Evolutionary conservation across 2,329 filamentous ascomycete genomes (phyloP).

Genomic region (Ophiostoma angusticollis): DNA sequence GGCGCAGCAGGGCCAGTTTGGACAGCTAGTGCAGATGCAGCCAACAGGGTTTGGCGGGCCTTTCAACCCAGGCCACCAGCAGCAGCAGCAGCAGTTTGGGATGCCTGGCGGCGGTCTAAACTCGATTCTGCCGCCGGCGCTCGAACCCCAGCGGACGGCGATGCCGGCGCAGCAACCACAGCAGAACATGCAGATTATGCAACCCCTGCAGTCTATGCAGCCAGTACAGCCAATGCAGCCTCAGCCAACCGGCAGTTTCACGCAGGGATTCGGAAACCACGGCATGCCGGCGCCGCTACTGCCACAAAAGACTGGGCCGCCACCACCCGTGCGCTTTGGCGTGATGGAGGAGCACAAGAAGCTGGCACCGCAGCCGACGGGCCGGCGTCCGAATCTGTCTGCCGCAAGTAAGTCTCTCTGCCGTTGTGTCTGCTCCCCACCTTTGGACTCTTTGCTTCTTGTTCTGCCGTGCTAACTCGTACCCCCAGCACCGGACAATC

Average conservation of each 20-base stretch:
- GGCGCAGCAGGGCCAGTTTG: constrained; percentile 25
- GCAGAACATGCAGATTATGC: constrained; percentile 13
- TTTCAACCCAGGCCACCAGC: constrained; percentile 28
- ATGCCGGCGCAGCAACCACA: constrained; percentile 26
- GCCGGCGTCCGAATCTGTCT: constrained; percentile 75
- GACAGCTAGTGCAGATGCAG: constrained; percentile 41
- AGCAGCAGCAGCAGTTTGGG: constrained; percentile 24
- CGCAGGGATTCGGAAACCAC: constrained; percentile 28
- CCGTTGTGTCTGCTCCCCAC: neutral
- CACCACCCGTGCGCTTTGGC: constrained; percentile 82
- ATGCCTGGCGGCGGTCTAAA: constrained; percentile 33
- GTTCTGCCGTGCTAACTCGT: neutral
- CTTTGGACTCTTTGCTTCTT: no score
- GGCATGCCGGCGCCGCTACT: constrained; percentile 45
- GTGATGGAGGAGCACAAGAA: constrained; percentile 61
- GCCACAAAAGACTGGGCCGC: constrained; percentile 71
- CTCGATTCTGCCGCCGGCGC: constrained; percentile 42
- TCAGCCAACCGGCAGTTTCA: constrained; percentile 60
- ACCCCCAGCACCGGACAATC: constrained; percentile 20
- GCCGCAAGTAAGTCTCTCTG: constrained; percentile 75
- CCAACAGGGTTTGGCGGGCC: constrained; percentile 45
- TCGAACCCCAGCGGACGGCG: constrained; percentile 48
- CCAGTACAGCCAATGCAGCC: constrained; percentile 54
- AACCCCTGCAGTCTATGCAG: constrained; percentile 39
- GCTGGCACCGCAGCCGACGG: constrained; percentile 74